These are phyloP conservation scores for Monotropa hypopitys DNA, from an alignment of 179 eudicot species.

Conservation along the genomic window DNA sequence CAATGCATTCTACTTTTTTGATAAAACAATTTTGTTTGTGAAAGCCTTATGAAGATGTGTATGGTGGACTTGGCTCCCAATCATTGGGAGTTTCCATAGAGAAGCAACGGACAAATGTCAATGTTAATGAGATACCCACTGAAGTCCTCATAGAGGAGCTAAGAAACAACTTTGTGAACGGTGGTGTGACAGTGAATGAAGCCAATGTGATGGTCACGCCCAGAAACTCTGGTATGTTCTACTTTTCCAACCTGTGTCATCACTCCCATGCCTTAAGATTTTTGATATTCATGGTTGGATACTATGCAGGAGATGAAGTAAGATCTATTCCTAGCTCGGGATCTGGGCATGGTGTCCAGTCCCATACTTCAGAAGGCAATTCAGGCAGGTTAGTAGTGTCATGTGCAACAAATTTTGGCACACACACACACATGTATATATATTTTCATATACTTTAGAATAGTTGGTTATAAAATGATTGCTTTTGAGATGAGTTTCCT, in stretches of 20 bases:
- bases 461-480: background rate
- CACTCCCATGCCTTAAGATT: background rate
- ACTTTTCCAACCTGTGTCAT: background rate
- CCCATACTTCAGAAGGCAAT: slow-evolving; percentile 43
- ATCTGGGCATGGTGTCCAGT: slow-evolving; percentile 30
- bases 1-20: slow-evolving; percentile 3
- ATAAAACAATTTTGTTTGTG: slow-evolving; percentile 14
- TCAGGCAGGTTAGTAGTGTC: slow-evolving; percentile 48
- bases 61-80: slow-evolving; percentile 37
- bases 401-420: background rate
- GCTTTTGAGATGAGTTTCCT: background rate
- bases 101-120: slow-evolving; percentile 23
- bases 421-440: no score
- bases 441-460: no score
- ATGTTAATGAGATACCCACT: slow-evolving; percentile 17
- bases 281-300: background rate
- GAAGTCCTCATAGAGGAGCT: slow-evolving; percentile 24
- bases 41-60: slow-evolving; percentile 48
- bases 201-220: slow-evolving; percentile 37
- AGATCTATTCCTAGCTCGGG: slow-evolving; percentile 56
- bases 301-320: slow-evolving; percentile 33
- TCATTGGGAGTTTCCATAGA: slow-evolving; percentile 32
- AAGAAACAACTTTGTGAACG: slow-evolving; percentile 16
- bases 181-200: slow-evolving; percentile 18
- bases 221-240: slow-evolving; percentile 41